These are phyloP conservation scores for Aspergillus fumigatus DNA, from an alignment of 2,329 filamentous ascomycete species.

Conservation along the genomic window DNA sequence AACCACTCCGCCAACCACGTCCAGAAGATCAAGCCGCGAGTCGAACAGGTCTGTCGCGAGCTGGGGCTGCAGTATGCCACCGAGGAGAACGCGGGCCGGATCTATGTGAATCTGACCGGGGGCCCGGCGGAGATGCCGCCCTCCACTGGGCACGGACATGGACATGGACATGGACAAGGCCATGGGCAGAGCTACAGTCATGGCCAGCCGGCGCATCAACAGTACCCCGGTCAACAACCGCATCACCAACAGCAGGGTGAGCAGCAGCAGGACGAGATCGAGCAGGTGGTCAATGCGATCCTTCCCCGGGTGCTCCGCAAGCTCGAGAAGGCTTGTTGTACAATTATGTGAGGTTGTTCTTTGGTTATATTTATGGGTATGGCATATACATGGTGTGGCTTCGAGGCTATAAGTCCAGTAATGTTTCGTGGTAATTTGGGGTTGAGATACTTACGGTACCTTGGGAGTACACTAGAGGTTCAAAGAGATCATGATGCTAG, in stretches of 20 bases:
- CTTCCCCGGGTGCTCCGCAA: constrained; percentile 59
- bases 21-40: constrained; percentile 92
- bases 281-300: constrained; percentile 57
- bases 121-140: constrained; percentile 53
- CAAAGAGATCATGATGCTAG: neutral
- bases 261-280: constrained; percentile 54
- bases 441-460: neutral
- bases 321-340: constrained; percentile 66
- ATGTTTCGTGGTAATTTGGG: neutral
- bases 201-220: constrained; percentile 28
- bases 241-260: constrained; percentile 39
- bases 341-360: constrained; percentile 60
- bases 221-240: constrained; percentile 40
- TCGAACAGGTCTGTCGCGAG: constrained; percentile 81
- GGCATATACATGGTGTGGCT: constrained; percentile 3
- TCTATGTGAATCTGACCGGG: constrained; percentile 82
- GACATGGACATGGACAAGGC: constrained; percentile 46
- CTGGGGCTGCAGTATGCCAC: constrained; percentile 77
- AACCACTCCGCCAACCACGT: constrained; percentile 79
- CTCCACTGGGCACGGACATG: constrained; percentile 39
- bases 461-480: neutral
- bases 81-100: constrained; percentile 83
- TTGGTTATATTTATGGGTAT: neutral
- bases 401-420: neutral
- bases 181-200: constrained; percentile 37